These are phyloP conservation scores for Withania somnifera DNA, from an alignment of 305 asterid species.

Conservation along the genomic window DNA sequence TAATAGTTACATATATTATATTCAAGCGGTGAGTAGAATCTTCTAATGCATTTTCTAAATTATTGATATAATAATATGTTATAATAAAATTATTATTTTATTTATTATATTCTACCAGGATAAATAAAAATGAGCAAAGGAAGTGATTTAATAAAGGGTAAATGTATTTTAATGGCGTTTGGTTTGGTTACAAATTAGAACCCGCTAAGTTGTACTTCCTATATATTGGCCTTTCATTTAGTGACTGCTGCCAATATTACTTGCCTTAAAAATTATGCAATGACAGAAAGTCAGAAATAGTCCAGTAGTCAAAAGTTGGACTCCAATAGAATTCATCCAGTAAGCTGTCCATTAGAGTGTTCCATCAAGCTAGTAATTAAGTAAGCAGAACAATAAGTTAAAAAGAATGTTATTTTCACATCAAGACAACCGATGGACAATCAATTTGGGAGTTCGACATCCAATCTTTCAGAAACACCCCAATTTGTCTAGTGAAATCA, in stretches of 20 bases:
- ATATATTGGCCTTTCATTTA: not conserved
- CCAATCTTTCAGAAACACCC: not conserved
- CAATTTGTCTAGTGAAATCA: not conserved
- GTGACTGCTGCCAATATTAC: not conserved
- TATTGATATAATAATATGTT: no score
- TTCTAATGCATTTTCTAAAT: no score
- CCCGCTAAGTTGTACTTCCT: not conserved
- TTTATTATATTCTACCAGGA: no score
- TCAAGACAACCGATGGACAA: not conserved
- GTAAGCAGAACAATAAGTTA: no score
- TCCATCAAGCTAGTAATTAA: not conserved
- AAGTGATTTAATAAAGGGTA: not conserved
- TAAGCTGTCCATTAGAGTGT: not conserved
- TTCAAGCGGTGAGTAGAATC: no score
- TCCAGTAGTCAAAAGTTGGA: not conserved
- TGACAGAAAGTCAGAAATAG: not conserved
- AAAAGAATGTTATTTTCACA: not conserved
- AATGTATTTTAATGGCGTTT: not conserved
- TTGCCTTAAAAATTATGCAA: not conserved
- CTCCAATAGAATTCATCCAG: not conserved
- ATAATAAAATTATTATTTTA: no score
- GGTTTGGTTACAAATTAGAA: not conserved
- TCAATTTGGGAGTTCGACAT: not conserved
- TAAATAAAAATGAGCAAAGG: no score
- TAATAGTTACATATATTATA: no score